Percentiles rank a stretch among this genome's conserved stretches.
Conservation (phyloP, 164 flowering plant species). For the Magnolia officinalis region DNA sequence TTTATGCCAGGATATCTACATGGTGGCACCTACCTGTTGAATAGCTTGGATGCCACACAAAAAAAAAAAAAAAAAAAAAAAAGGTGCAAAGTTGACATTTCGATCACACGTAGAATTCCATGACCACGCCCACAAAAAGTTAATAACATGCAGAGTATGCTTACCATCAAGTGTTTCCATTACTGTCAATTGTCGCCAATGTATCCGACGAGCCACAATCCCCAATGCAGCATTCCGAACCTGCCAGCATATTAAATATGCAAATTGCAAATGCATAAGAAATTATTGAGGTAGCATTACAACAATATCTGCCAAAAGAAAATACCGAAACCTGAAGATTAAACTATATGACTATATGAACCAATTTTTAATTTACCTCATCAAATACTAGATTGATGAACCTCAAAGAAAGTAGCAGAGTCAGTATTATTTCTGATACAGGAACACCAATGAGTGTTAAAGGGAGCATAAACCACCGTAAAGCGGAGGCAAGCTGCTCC, state of each 20-base stretch:
- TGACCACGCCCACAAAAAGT: background rate
- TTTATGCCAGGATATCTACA: no score
- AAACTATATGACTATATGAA: background rate
- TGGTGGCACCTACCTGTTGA: no score
- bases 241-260: constrained; percentile 30
- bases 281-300: background rate
- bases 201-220: constrained; percentile 86
- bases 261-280: background rate
- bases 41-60: no score
- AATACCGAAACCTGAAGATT: background rate
- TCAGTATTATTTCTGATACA: constrained; percentile 80
- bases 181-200: constrained; percentile 67
- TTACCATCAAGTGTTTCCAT: constrained; percentile 86
- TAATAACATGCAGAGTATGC: constrained; percentile 11
- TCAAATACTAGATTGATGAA: constrained; percentile 88
- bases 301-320: background rate
- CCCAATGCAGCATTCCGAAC: constrained; percentile 91
- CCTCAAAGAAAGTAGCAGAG: constrained; percentile 86
- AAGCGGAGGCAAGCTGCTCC: constrained; percentile 86
- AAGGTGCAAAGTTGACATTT: background rate
- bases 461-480: constrained; percentile 86
- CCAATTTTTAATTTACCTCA: constrained; percentile 52
- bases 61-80: no score
- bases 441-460: constrained; percentile 65
- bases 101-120: no score